These are phyloP conservation scores for Tilletia caries DNA, from an alignment of 1,284 basidiomycete genomes.

Conservation along the genomic window DNA sequence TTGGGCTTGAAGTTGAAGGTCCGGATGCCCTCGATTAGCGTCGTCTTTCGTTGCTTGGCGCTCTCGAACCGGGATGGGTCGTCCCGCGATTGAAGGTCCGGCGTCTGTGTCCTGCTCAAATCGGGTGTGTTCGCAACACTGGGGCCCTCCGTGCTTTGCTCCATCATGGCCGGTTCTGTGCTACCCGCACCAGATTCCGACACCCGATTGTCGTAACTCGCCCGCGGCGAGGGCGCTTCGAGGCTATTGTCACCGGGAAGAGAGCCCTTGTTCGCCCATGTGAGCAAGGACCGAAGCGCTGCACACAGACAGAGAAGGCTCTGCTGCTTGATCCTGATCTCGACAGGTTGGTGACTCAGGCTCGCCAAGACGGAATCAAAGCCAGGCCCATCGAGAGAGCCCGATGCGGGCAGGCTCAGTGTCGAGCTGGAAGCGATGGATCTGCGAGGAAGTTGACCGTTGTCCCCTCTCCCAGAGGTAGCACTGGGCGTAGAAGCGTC, in stretches of 20 bases:
- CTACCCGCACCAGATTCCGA: neutral
- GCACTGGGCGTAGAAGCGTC: neutral
- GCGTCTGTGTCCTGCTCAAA: slow-evolving; percentile 6
- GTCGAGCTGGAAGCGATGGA: slow-evolving; percentile 7
- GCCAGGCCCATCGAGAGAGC: neutral
- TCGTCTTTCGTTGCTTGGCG: slow-evolving; percentile 95
- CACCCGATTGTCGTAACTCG: neutral
- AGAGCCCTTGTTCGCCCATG: slow-evolving; percentile 39
- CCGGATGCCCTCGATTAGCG: slow-evolving; percentile 87
- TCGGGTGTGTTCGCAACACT: slow-evolving; percentile 4
- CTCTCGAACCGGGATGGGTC: slow-evolving; percentile 92
- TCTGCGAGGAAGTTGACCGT: neutral
- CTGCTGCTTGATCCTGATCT: slow-evolving; percentile 49
- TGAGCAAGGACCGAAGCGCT: slow-evolving; percentile 49
- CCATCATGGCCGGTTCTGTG: neutral
- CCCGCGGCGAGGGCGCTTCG: neutral
- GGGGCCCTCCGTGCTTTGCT: neutral
- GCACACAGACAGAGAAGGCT: slow-evolving; percentile 51
- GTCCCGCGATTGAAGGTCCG: slow-evolving; percentile 59
- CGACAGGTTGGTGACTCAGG: slow-evolving; percentile 33
- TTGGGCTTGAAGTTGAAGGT: slow-evolving; percentile 95
- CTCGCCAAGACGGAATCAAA: slow-evolving; percentile 7
- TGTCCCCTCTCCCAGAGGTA: neutral
- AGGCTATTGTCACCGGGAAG: slow-evolving; percentile 16
- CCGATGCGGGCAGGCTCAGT: neutral